Evolutionary conservation across 2,329 filamentous ascomycete genomes (phyloP).

Genomic region (Tolypocladium pustulatum): DNA sequence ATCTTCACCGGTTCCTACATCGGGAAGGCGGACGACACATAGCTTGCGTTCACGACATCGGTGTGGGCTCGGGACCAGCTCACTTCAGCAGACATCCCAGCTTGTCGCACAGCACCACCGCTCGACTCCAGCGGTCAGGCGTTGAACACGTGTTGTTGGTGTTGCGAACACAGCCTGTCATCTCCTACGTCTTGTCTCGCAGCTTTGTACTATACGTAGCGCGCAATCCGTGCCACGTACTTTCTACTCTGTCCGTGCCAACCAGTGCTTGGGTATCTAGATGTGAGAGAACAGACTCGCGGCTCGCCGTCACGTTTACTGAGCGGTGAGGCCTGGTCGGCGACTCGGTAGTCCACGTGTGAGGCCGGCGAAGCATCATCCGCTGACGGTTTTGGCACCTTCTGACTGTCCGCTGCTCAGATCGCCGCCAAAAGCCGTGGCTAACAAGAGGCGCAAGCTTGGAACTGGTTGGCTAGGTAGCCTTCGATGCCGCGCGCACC

Average conservation of each 20-base stretch:
- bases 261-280: too few relatives aligned
- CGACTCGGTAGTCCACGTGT: not conserved
- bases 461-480: not conserved
- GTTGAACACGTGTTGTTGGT: not conserved
- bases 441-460: too few relatives aligned
- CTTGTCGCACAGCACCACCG: not conserved
- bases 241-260: not conserved
- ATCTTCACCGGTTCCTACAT: constrained; percentile 22
- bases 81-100: not conserved
- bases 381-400: not conserved
- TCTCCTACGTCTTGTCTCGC: not conserved
- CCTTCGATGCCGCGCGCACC: not conserved
- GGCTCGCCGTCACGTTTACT: not conserved
- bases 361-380: not conserved
- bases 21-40: constrained; percentile 13
- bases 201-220: not conserved
- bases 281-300: too few relatives aligned
- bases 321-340: not conserved
- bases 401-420: not conserved
- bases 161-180: not conserved
- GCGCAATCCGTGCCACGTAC: not conserved
- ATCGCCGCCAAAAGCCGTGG: not conserved
- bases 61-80: not conserved
- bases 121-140: not conserved
- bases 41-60: constrained; percentile 1